Evolutionary conservation across 164 flowering plant species (phyloP), one percentile per base, ranked within the genome.

Genomic region (Tetracentron sinense): DNA sequence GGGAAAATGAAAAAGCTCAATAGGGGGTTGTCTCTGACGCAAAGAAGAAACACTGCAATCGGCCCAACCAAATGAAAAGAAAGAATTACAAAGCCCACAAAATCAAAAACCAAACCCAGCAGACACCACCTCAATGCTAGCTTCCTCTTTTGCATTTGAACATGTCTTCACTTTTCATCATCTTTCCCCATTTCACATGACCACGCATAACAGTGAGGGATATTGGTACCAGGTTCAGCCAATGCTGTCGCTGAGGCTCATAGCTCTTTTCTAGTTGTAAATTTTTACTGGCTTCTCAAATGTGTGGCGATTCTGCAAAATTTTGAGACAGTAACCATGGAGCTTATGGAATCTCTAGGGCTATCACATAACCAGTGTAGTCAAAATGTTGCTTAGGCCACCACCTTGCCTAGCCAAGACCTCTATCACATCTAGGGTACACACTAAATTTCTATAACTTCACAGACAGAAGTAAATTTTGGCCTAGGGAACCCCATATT

Each of bases 211-310:
- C 61, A 47, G 35, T 54, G 22, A 67, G n/a, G 54, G 60, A 26
- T 16, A 26, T 35, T 38, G 44, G 44, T 12, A 31, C 42, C 47
- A 27, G 42, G 19, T 51, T 23, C 62, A 60, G 69, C 60, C 47
- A 49, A 10, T 30, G 50, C 56, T 15, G 48, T 22, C 2, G 59
- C 46, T 27, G 22, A 60, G 54, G 59, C 46, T 28, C 21, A 42
- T 57, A 46, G 51, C 38, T 21, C 25, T 33, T 51, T 27, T 56
- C 77, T 79, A 83, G 63, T 81, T 83, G 72, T 81, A 83, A 61
- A 83, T 81, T 71, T 79, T 79, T 52, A 83, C 83, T 23, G 85
- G 79, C 72, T 81, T 83, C 79, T 81, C 85, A 62, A 62, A 77
- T 16, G 80, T 65, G 61, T 79, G 87, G 10, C 87, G 87, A 44